phyloP scores from a whole-genome alignment of 2,329 filamentous ascomycete genomes.

The Parastagonospora avenae region DNA sequence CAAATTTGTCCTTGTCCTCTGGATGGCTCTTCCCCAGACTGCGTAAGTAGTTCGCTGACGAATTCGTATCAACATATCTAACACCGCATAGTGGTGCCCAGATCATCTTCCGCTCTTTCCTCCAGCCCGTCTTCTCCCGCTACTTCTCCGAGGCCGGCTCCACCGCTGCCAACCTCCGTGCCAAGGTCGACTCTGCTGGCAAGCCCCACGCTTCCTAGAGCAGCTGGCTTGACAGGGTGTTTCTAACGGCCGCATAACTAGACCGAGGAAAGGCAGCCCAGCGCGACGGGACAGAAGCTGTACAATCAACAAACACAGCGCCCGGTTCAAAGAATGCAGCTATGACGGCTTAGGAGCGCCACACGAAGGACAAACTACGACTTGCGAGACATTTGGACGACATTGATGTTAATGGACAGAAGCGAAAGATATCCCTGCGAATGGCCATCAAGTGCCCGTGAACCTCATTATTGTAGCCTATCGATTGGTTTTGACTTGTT shows the following conservation, averaged over 20 bases:
- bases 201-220: conserved; percentile 43
- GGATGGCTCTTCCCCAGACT: conserved; percentile 96
- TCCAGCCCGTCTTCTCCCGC: conserved; percentile 87
- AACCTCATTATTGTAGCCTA: conserved; percentile 5
- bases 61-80: conserved; percentile 1
- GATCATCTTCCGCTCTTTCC: conserved; percentile 93
- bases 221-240: conserved; percentile 16
- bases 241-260: conserved; percentile 39
- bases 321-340: conserved; percentile 29
- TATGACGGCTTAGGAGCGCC: conserved; percentile 35
- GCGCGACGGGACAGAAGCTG: neutral
- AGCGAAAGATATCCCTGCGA: conserved; percentile 30
- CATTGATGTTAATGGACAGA: conserved; percentile 23
- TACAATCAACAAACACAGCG: neutral
- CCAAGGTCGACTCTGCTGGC: conserved; percentile 76
- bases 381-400: conserved; percentile 21
- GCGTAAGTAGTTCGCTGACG: conserved; percentile 64
- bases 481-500: conserved; percentile 20
- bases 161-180: conserved; percentile 84
- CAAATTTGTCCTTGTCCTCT: conserved; percentile 97
- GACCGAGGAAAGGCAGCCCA: conserved; percentile 12
- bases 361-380: conserved; percentile 26
- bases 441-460: conserved; percentile 29
- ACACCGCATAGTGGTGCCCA: conserved; percentile 76
- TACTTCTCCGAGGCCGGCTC: conserved; percentile 78